Base-by-base conservation (phyloP, 169 alveolate species). In the Ichthyophthirius multifiliis region DNA sequence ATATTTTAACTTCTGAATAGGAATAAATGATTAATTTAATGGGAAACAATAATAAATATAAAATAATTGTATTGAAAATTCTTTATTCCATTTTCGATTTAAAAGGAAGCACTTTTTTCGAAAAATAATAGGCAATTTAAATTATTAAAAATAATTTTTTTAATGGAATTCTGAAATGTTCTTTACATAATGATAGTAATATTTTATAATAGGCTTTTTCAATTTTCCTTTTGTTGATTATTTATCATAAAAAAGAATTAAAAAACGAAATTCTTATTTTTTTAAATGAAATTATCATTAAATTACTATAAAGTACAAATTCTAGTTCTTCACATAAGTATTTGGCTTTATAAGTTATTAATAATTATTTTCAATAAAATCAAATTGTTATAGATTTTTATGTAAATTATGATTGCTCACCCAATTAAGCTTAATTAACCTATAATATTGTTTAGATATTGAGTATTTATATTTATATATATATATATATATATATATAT, bases 271-370 rank as follows among this genome's bases (percentile, higher is more conserved):
- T 91, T 15, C 89, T 85, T 18, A 93, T 94, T 34, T 94, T 96
- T 73, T 84, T 94, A 18, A 96, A 96, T 16, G 86, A 93, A 75
- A 93, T 93, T 18, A 94, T 94, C 88, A 74, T 94, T 67, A 87
- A 92, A 63, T 88, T 96, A 5, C 85, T 96, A 27, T 92, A 92
- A 63, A 89, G 95, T 37, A 93, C 92, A 41, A 94, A 96, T 83
- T 89, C 96, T 27, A 88, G 83, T 39, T 92, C 74, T 78, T 82
- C 81, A 43, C 96, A 94, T 76, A 94, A 93, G 71, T 86, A 89
- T 62, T 71, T 89, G 31, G 95, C 95, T 23, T 84, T 94, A 64
- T 83, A 88, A 74, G 91, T 90, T 23, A 84, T 92, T 43, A 88
- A 82, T 35, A 87, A 74, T 39, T 75, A 87, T 4, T 75, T 89